phyloP scores from a whole-genome alignment of 805 yeast species.

The Jamesozyma lodderae region DNA sequence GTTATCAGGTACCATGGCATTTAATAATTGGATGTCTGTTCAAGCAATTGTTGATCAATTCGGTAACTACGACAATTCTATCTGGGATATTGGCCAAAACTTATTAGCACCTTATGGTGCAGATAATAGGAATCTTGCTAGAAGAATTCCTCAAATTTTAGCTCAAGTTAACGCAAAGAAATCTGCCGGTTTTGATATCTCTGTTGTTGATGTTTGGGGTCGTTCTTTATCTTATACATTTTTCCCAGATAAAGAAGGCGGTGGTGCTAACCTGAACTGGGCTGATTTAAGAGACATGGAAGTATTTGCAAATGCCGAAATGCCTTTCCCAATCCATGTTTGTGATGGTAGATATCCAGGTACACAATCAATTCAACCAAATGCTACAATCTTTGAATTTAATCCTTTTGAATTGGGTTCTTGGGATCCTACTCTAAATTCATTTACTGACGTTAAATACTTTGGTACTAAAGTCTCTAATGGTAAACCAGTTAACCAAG shows the following conservation, averaged over 20 bases:
- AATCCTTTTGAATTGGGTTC: conserved; percentile 73
- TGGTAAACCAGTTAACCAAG: conserved; percentile 43
- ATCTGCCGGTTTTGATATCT: conserved; percentile 55
- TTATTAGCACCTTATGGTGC: conserved; percentile 56
- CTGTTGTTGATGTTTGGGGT: conserved; percentile 75
- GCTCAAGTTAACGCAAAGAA: conserved; percentile 44
- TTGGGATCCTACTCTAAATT: conserved; percentile 68
- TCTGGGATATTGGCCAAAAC: conserved; percentile 62
- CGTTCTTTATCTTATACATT: conserved; percentile 65
- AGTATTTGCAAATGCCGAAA: conserved; percentile 49
- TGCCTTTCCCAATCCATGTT: conserved; percentile 65
- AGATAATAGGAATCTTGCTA: conserved; percentile 41
- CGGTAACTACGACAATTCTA: conserved; percentile 43
- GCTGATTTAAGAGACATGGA: conserved; percentile 51
- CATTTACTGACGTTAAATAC: conserved; percentile 59
- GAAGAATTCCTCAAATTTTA: conserved; percentile 43
- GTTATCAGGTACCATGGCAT: conserved; percentile 59
- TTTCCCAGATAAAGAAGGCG: conserved; percentile 48
- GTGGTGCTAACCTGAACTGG: conserved; percentile 56
- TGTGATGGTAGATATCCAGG: conserved; percentile 59
- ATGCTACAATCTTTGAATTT: conserved; percentile 59
- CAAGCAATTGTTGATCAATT: conserved; percentile 47
- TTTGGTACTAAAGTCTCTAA: conserved; percentile 55
- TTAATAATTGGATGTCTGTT: conserved; percentile 66
- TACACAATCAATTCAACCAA: conserved; percentile 42